These are phyloP conservation scores for Tolypocladium ophioglossoides DNA, from an alignment of 2,329 filamentous ascomycete genomes.

Conservation along the genomic window DNA sequence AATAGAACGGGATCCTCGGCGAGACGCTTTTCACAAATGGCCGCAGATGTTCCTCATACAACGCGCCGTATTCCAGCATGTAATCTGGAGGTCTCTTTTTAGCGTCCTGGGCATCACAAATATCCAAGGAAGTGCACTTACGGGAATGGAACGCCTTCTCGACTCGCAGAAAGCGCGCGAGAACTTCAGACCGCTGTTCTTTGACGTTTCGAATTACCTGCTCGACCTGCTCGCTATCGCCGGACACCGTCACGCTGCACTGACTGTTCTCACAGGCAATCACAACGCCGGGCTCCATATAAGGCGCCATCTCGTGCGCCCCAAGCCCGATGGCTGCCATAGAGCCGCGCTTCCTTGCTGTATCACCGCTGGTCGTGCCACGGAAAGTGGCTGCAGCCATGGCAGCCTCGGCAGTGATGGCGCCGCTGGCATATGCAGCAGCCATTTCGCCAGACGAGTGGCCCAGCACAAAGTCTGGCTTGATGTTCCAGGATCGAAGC, in stretches of 20 bases:
- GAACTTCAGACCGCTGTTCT: conserved; percentile 13
- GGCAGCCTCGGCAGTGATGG: conserved; percentile 11
- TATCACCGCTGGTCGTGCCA: conserved; percentile 15
- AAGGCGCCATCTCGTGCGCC: conserved; percentile 10
- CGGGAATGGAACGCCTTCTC: conserved; percentile 33
- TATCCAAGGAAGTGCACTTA: conserved; percentile 6
- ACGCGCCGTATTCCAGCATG: conserved; percentile 1
- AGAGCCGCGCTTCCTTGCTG: neutral
- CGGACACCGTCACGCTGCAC: neutral
- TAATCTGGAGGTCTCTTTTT: neutral
- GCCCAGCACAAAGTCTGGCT: conserved; percentile 24
- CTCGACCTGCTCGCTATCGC: neutral
- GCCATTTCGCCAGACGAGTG: conserved; percentile 35
- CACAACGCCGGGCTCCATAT: conserved; percentile 5
- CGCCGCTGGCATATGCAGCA: conserved; percentile 30
- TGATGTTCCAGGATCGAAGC: conserved; percentile 19
- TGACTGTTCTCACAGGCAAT: conserved; percentile 2
- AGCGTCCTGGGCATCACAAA: neutral
- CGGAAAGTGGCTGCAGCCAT: conserved; percentile 17
- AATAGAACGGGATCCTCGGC: conserved; percentile 9
- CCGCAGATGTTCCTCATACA: conserved; percentile 1
- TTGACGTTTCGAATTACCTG: neutral
- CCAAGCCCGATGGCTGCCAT: conserved; percentile 20
- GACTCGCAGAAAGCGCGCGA: conserved; percentile 22
- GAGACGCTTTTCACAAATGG: neutral